Evolutionary conservation across 441 rosid genomes (phyloP).

Genomic region (Populus hybrid): DNA sequence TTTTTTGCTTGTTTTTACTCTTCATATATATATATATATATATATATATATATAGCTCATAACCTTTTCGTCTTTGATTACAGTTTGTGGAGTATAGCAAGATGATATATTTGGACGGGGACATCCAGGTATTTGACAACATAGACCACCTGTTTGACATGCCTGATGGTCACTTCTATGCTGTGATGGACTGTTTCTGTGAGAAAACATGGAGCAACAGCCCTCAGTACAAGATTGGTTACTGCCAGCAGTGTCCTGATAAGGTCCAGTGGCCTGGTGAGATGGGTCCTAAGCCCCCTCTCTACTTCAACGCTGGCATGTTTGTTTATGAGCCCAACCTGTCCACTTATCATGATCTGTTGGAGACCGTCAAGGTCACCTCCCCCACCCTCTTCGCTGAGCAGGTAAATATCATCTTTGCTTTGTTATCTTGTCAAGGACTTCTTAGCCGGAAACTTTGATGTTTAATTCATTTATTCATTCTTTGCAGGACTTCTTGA

Average conservation of each 20-base stretch:
- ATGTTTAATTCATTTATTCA: background rate
- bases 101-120: conserved; percentile 80
- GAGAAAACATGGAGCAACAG: conserved; percentile 70
- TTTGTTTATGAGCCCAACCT: conserved; percentile 58
- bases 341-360: conserved; percentile 35
- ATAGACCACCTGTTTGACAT: conserved; percentile 64
- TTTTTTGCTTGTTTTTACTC: background rate
- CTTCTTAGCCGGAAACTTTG: background rate
- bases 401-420: conserved; percentile 30
- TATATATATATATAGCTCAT: no score
- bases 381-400: conserved; percentile 66
- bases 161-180: conserved; percentile 47
- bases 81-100: conserved; percentile 68
- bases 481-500: conserved; percentile 54
- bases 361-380: conserved; percentile 39
- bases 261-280: conserved; percentile 53
- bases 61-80: background rate
- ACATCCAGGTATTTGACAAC: conserved; percentile 68
- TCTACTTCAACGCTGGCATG: conserved; percentile 81
- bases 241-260: conserved; percentile 65
- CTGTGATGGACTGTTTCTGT: conserved; percentile 75
- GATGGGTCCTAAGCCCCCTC: conserved; percentile 54
- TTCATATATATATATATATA: no score
- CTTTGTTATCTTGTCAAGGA: no score
- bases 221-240: conserved; percentile 48